These are phyloP conservation scores for Metschnikowia drakensbergensis DNA, from an alignment of 805 yeast species.

Conservation along the genomic window DNA sequence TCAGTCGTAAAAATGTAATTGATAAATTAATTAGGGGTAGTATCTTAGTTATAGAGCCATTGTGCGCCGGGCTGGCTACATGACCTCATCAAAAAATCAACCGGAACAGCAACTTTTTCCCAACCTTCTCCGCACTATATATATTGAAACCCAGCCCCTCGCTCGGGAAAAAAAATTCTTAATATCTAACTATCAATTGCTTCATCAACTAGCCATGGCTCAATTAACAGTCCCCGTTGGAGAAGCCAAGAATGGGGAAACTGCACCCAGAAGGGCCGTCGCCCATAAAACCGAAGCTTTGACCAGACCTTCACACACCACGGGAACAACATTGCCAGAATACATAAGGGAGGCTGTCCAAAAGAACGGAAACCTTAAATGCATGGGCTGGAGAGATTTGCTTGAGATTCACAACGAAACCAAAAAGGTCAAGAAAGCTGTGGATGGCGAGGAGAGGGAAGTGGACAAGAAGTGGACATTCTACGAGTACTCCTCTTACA, in stretches of 20 bases:
- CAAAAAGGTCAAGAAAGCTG: conserved; percentile 65
- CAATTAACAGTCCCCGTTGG: conserved; percentile 58
- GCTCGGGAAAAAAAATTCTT: neutral
- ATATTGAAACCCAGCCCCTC: conserved; percentile 4
- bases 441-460: conserved; percentile 70
- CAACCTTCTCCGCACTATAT: conserved; percentile 12
- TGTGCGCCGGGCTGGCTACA: neutral
- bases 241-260: conserved; percentile 68
- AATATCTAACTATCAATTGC: neutral
- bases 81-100: neutral
- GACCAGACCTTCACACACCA: conserved; percentile 58
- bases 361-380: conserved; percentile 49
- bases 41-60: neutral
- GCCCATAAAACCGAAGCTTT: conserved; percentile 49
- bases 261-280: conserved; percentile 74
- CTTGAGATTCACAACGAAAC: conserved; percentile 71
- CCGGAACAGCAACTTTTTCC: conserved; percentile 12
- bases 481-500: conserved; percentile 74
- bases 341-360: conserved; percentile 58
- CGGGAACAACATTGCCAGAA: conserved; percentile 68
- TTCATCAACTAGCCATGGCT: conserved; percentile 10
- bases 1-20: too few species aligned
- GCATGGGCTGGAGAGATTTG: conserved; percentile 78
- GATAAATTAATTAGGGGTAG: neutral
- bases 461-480: conserved; percentile 86